Evolutionary conservation across 345 rosid genomes (phyloP), one percentile per base, ranked within the genome.

Genomic region (Reutealis trisperma): DNA sequence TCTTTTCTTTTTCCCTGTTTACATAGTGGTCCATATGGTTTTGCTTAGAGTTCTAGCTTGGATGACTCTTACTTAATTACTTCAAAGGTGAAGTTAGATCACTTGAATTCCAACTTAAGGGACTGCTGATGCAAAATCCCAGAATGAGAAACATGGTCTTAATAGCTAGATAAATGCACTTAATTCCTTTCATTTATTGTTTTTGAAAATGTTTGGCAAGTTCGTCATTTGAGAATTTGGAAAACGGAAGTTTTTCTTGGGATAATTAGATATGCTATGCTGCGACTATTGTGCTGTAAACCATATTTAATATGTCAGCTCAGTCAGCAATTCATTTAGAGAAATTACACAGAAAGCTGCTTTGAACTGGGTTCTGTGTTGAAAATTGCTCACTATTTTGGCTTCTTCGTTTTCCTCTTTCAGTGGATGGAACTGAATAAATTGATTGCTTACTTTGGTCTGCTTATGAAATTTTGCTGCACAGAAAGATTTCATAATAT

Each of bases 351-450:
- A 1, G 49, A 72, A 25, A 44, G 27, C 71, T 66, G 79, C 60
- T 73, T 60, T 75, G 71, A 63, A 69, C 59, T 63, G 67, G 44
- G 7, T 24, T 67, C 58, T 45, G 45, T 30, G 1, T 74, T 11
- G 72, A 63, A 64, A 55, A 37, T 75, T 77, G 70, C 57, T 60
- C 34, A 47, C 71, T 70, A 30, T 19, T 61, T 61, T 71, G 52
- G 64, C 71, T 79, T 21, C 59, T 47, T 71, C 27, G 51, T 71
- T 82, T 11, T 47, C 22, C 30, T 78, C 41, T 44, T 78, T 63
- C 62, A 19, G 68, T 72, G 66, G 62, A 67, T 47, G 66, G 49
- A 67, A 66, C 52, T 75, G 27, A 49, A 45, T 69, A 8, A 32
- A 51, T 72, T 70, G 66, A 64, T 75, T 52, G 52, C 66, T 51